Conservation (phyloP, 129 eudicot species). For the Flaveria brownii region DNA sequence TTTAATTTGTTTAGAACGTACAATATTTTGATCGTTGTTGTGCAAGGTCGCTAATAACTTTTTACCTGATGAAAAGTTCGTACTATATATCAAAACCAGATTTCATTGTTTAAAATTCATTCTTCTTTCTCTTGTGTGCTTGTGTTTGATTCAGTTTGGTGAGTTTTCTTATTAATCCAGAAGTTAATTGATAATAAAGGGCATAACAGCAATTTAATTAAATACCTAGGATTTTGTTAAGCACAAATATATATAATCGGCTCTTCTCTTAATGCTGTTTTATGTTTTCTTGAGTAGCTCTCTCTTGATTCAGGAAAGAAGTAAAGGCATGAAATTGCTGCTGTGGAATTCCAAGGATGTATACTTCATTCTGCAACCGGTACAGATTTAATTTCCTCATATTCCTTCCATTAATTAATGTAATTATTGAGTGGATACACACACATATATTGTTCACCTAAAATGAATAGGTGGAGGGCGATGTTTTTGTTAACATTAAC, state of each 20-base stretch:
- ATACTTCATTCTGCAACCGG: conserved; percentile 34
- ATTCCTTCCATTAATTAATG: not conserved
- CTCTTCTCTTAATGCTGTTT: no score
- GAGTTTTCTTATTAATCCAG: not conserved
- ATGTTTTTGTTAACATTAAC: no score
- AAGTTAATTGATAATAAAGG: no score
- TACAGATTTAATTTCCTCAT: not conserved
- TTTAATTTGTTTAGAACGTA: not conserved
- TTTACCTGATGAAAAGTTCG: not conserved
- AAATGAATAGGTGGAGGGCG: not conserved
- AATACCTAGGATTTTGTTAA: not conserved
- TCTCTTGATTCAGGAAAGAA: not conserved
- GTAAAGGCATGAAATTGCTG: not conserved
- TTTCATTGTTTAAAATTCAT: not conserved
- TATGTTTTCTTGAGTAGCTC: not conserved
- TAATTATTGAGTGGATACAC: not conserved
- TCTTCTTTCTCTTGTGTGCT: not conserved
- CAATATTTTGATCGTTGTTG: not conserved
- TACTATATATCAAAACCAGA: not conserved
- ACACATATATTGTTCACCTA: no score
- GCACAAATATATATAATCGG: no score
- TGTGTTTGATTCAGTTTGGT: not conserved
- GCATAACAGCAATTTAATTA: not conserved
- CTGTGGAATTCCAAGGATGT: conserved; percentile 36
- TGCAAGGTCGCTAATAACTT: not conserved